Conservation (phyloP, 2,329 filamentous ascomycete species). For the Ascochyta pisi region DNA sequence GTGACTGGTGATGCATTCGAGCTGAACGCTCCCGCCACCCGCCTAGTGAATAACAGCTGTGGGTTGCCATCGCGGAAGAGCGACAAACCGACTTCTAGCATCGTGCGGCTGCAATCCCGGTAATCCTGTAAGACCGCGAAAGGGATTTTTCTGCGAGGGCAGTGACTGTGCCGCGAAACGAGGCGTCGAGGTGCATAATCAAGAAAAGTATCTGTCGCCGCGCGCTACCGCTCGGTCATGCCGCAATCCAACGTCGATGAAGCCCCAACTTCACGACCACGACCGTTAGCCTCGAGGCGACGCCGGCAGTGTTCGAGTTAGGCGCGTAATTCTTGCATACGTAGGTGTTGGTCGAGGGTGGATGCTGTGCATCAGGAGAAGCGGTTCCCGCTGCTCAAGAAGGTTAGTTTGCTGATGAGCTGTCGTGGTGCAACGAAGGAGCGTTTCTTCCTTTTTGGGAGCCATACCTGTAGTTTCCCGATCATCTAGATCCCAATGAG, state of each 20-base stretch:
- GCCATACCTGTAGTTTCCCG: background rate
- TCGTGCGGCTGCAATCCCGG: conserved; percentile 21
- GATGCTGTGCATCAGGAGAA: conserved; percentile 20
- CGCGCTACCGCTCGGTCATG: conserved; percentile 32
- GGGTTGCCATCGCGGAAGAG: conserved; percentile 34
- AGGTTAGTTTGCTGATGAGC: conserved; percentile 21
- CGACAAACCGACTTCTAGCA: conserved; percentile 29
- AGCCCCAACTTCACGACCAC: conserved; percentile 16
- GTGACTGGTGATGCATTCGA: conserved; percentile 34
- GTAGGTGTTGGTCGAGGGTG: conserved; percentile 25
- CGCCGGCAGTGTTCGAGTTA: background rate
- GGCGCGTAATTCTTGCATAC: conserved; percentile 20
- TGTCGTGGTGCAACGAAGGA: conserved; percentile 24
- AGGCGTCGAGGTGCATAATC: conserved; percentile 5
- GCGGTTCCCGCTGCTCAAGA: conserved; percentile 9
- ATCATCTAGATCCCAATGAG: conserved; percentile 1
- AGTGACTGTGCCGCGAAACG: conserved; percentile 8
- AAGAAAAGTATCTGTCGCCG: conserved; percentile 27
- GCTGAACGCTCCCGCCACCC: conserved; percentile 32
- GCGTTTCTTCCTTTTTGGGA: conserved; percentile 5
- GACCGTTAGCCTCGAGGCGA: conserved; percentile 4
- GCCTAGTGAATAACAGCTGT: conserved; percentile 20
- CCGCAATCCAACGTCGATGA: conserved; percentile 24
- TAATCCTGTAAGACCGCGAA: conserved; percentile 31
- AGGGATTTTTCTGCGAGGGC: conserved; percentile 5